Base-by-base conservation (phyloP, 2,329 filamentous ascomycete genomes). In the Paraphaeosphaeria sporulosa region DNA sequence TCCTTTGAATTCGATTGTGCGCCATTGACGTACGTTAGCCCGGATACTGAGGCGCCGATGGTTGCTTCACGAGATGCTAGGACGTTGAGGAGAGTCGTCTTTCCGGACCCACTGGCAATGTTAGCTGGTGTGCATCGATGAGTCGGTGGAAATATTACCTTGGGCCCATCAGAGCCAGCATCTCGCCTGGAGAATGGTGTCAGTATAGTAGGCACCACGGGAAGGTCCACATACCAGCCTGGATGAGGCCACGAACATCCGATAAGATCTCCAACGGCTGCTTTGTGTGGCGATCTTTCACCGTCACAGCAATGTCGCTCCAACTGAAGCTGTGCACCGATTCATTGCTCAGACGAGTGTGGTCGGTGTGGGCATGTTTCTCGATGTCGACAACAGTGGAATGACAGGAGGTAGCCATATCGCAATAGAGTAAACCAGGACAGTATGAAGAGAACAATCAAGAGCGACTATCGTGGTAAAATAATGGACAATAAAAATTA, bases 111-210 rank as follows among this genome's bases (percentile, higher is more conserved):
- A 70, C 81, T 82, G 13, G 27, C 4, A 43, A 34, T n/a, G 30
- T 55, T 4, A 53, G 49, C 38, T 27, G 13, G 46, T 34, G 15
- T 56, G 21, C 23, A 21, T 40, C 23, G 21, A 30, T 27, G 21
- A 2, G 17, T 19, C 17, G 19, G 19, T 32, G 48, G 27, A 27
- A 51, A 13, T 0, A 63, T 10, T 81, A 87, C 78, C 79, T 82
- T 9, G 92, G 92, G 25, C 93, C 93, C 91, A 96, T 94, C 48
- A 96, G 78, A 42, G 92, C 93, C 61, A 92, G 84, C 44, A 94
- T 81, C 70, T 93, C 89, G 32, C 90, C 89, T 73, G 42, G 17
- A 13, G 21, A 38, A 34, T 17, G 87, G 87, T 50, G 19, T 38
- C 23, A 58, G 58, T 50, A 63, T 49, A 58, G 48, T 53, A 58